Conservation (phyloP, 1,284 basidiomycete species). For the Ganoderma resinaceum region DNA sequence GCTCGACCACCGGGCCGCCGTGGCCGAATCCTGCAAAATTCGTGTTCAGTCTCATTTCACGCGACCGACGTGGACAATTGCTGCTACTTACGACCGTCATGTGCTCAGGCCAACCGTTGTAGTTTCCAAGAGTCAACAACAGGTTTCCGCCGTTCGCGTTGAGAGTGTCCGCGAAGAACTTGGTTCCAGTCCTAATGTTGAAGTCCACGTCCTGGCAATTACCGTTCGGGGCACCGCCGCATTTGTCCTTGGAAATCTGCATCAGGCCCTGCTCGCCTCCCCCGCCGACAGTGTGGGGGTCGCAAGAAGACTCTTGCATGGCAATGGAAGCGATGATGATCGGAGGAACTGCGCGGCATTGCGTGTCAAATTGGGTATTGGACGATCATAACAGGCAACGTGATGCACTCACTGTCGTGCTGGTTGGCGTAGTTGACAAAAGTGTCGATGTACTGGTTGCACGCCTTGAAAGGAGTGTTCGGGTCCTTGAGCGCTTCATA, state of each 20-base stretch:
- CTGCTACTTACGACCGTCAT: constrained; percentile 64
- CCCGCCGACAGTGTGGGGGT: constrained; percentile 72
- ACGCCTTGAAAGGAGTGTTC: constrained; percentile 69
- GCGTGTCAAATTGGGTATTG: constrained; percentile 1
- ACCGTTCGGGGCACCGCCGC: constrained; percentile 64
- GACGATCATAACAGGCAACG: neutral
- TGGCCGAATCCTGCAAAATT: constrained; percentile 56
- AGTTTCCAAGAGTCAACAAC: constrained; percentile 68
- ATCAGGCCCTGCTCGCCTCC: constrained; percentile 86
- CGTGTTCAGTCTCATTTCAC: neutral
- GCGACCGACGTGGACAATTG: neutral
- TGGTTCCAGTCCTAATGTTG: constrained; percentile 70
- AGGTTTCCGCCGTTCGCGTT: constrained; percentile 62
- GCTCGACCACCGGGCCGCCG: constrained; percentile 54
- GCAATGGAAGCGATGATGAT: constrained; percentile 87
- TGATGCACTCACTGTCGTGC: constrained; percentile 50
- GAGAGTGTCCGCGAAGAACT: constrained; percentile 66
- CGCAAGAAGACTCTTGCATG: constrained; percentile 83
- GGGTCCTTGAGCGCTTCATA: constrained; percentile 53
- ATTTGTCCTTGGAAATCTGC: constrained; percentile 87
- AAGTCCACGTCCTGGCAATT: constrained; percentile 77
- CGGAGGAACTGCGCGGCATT: constrained; percentile 54
- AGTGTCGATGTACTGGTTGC: constrained; percentile 57
- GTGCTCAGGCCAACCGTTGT: constrained; percentile 80
- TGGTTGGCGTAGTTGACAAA: constrained; percentile 72